Base-by-base conservation (phyloP, 1,284 basidiomycete species). In the Cystobasidiaceae sp. region DNA sequence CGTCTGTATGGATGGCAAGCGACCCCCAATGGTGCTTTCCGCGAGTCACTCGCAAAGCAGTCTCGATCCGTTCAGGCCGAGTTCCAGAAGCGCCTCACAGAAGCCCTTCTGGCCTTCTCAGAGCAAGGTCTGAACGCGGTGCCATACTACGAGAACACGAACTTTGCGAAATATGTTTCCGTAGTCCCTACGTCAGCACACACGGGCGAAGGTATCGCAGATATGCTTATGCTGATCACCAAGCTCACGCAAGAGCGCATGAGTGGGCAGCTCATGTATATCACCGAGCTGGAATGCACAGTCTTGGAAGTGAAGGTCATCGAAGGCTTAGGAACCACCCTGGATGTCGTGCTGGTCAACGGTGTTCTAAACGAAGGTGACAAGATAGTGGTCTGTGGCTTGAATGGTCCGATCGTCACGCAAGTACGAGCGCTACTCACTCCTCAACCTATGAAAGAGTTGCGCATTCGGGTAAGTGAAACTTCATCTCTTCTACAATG, bases 271-370 rank as follows among this genome's bases (percentile, higher is more conserved):
- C 82, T 99, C 71, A 99, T 98, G 96, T 99, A 97, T 79, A 84
- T 98, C 65, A 92, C 93, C 30, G 93, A 97, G 78, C 82, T 98
- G 61, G 93, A 97, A 79, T 97, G 93, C 78, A 99, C 96, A n/a
- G 93, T 99, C 23, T 84, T 99, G 62, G 96, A 98, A 78, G 96
- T 98, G 77, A 99, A 99, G 83, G 90, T 97, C 69, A 87, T 98
- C 73, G 96, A 99, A 79, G 96, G 96, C 76, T 82, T 98, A 56
- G 96, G 96, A 50, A 98, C 94, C 41, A 98, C 96, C 1, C 93
- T 98, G 73, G 96, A 98, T 80, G 93, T 98, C 33, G 87, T 98
- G 17, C 82, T 98, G 63, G 93, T 91, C 34, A 99, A 99, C 77
- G 96, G 96, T 77, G 86, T 93, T 69, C 80, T 98, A 74, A 84